Evolutionary conservation across 2,329 filamentous ascomycete genomes (phyloP).

Genomic region (Cordyceps pruinosa): DNA sequence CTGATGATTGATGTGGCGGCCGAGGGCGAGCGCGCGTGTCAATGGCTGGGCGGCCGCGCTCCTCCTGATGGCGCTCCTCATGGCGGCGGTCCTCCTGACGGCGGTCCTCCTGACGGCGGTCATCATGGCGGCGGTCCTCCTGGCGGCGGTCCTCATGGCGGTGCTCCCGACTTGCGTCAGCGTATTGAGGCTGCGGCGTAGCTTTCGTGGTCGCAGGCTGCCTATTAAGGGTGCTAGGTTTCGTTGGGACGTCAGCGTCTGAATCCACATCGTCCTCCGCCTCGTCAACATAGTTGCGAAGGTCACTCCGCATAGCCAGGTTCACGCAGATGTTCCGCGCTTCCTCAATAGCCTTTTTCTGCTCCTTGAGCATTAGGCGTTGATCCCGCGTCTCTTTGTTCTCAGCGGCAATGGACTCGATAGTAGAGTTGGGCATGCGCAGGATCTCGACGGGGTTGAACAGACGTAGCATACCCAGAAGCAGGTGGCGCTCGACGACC

Average conservation of each 20-base stretch:
- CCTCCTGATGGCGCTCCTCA: too few species aligned
- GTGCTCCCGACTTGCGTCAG: constrained; percentile 18
- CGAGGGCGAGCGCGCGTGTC: constrained; percentile 8
- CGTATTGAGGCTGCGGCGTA: neutral
- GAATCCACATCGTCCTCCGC: constrained; percentile 24
- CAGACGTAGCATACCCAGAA: constrained; percentile 44
- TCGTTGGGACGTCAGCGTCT: constrained; percentile 25
- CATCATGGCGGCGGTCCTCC: too few species aligned
- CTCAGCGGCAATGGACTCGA: constrained; percentile 46
- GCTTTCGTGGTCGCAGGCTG: constrained; percentile 12
- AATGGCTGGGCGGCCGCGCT: too few species aligned
- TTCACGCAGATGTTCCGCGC: constrained; percentile 33
- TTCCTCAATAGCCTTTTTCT: constrained; percentile 17
- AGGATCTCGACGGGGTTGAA: constrained; percentile 48
- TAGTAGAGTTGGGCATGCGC: constrained; percentile 35
- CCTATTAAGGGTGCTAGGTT: constrained; percentile 10
- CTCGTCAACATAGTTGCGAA: constrained; percentile 35
- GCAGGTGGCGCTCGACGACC: constrained; percentile 43
- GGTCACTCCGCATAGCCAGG: constrained; percentile 46
- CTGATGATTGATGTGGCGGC: constrained; percentile 14
- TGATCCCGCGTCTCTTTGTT: constrained; percentile 46
- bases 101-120: too few species aligned
- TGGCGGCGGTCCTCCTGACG: too few species aligned
- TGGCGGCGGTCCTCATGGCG: constrained; percentile 20
- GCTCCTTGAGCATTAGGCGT: constrained; percentile 38